Conservation (phyloP, 495 filamentous ascomycete species). For the Daldinia loculata region DNA sequence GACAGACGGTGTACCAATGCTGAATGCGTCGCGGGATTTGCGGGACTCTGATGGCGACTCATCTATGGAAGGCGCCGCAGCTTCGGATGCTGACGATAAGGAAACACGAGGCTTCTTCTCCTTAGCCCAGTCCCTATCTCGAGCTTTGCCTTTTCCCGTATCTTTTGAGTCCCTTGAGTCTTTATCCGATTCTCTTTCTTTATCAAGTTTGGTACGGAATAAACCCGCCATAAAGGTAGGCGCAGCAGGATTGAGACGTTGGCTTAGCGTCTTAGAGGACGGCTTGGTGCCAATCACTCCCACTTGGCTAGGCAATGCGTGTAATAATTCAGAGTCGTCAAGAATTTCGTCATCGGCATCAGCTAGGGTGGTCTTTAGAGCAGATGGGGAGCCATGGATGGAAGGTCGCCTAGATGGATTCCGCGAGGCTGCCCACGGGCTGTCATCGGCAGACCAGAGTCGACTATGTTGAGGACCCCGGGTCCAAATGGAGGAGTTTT, state of each 20-base stretch:
- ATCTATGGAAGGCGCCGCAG: conserved; percentile 52
- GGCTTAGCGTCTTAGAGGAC: conserved; percentile 50
- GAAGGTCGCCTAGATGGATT: conserved; percentile 59
- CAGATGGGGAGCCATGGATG: conserved; percentile 58
- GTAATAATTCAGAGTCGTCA: conserved; percentile 53
- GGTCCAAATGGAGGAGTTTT: conserved; percentile 67
- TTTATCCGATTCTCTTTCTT: conserved; percentile 50
- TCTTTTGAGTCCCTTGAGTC: conserved; percentile 47
- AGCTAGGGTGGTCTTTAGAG: conserved; percentile 59
- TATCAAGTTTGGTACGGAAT: conserved; percentile 54
- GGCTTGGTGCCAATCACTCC: conserved; percentile 61
- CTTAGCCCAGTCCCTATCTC: conserved; percentile 42
- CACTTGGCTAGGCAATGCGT: conserved; percentile 54
- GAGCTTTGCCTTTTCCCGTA: conserved; percentile 44
- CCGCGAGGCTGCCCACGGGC: conserved; percentile 52
- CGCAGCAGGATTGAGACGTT: conserved; percentile 61
- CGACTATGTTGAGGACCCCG: conserved; percentile 49
- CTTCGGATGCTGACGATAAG: conserved; percentile 44
- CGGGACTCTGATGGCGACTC: conserved; percentile 70
- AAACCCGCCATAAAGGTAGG: conserved; percentile 60
- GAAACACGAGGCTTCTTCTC: conserved; percentile 53
- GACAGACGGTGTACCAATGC: conserved; percentile 67
- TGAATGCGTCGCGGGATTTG: conserved; percentile 61
- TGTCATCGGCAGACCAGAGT: conserved; percentile 55
- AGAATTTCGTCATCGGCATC: conserved; percentile 61